Evolutionary conservation across 2,329 filamentous ascomycete genomes (phyloP), one percentile per base, ranked within the genome.

Genomic region (Trichoderma sp.): DNA sequence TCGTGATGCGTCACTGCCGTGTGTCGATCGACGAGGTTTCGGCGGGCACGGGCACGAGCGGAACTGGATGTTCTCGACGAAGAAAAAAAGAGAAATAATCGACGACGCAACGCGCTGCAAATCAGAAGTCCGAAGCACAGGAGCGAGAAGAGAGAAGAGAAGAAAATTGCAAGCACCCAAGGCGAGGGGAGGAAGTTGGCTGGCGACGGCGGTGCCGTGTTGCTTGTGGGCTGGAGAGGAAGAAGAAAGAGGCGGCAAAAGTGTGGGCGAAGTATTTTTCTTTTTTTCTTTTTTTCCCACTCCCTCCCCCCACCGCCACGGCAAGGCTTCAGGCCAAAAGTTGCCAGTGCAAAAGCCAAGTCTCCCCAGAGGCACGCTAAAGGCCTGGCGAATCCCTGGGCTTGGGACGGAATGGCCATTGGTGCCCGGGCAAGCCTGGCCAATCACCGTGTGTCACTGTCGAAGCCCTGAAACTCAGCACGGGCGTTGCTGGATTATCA

Each of bases 161-260:
- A 79, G 81, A 81, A 81, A 21, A 83, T 80, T 80, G 81, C 80
- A 83, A 84, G 84, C 84, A 85, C 85, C 85, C 85, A 83, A 78
- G 78, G 53, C 74, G 81, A 80, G 78, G 67, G 78, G 76, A 76
- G 75, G 72, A 76, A 80, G 78, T 86, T 86, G 86, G 83, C 85
- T 69, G 75, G 75, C 75, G 71, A 83, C 85, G 85, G 85, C 85
- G 84, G 84, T 83, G 85, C 84, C 85, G 81, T 82, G 78, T 80
- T 81, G 80, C 81, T 81, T 76, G 80, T 81, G 79, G 79, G 81
- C 79, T 80, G 35, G 56, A 79, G 76, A 45, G 79, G 77, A 72
- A 77, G 77, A 79, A 78, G 76, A 16, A 50, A 50, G 69, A 74
- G 72, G 71, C 69, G 74, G 67, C 67, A 74, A 74, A 74, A 74